These are phyloP conservation scores for Kwoniella bestiolae DNA, from an alignment of 768 basidiomycete species.

Conservation along the genomic window DNA sequence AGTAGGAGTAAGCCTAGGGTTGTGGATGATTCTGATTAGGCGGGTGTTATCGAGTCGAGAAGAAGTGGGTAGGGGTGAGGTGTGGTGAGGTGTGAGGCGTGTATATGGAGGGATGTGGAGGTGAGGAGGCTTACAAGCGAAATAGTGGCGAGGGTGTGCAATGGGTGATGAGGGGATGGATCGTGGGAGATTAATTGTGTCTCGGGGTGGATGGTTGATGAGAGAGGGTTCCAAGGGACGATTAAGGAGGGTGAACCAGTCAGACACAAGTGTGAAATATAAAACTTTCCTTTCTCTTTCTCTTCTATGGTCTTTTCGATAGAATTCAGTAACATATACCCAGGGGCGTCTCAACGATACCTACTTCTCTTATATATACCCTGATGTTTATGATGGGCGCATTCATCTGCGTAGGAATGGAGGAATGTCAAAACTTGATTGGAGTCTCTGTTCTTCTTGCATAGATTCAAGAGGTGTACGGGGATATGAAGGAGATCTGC, in stretches of 20 bases:
- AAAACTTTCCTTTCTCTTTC: neutral
- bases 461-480: too few relatives aligned
- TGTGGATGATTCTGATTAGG: conserved; percentile 47
- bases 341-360: conserved; percentile 24
- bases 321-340: too few relatives aligned
- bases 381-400: neutral
- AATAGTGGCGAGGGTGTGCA: too few relatives aligned
- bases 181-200: neutral
- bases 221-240: too few relatives aligned
- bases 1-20: conserved; percentile 50
- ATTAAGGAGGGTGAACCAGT: too few relatives aligned
- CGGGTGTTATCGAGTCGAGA: neutral
- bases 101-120: neutral
- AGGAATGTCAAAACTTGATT: neutral
- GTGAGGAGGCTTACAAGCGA: neutral
- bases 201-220: neutral
- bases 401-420: conserved; percentile 13
- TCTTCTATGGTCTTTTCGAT: too few relatives aligned
- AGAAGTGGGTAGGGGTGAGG: neutral
- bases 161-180: neutral
- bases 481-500: too few relatives aligned
- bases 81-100: neutral
- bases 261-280: too few relatives aligned
- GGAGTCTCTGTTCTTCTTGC: too few relatives aligned
- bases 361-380: conserved; percentile 12